Percentiles rank a stretch among this genome's conserved stretches.
Evolutionary conservation across 225 moss, liverwort and hornwort genomes (phyloP).

Genomic region (Polytrichum commune): DNA sequence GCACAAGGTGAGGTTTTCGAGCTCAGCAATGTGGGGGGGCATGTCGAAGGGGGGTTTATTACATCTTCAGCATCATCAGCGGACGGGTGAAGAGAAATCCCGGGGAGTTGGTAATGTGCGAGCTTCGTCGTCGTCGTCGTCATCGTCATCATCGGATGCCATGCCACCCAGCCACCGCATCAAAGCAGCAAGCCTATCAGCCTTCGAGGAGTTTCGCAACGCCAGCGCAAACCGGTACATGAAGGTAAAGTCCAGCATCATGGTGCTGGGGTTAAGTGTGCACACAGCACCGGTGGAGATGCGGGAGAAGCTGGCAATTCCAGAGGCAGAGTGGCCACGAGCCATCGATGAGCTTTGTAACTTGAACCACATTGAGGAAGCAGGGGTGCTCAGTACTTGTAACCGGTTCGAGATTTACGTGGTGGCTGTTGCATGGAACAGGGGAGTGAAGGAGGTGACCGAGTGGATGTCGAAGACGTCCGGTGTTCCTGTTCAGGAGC

Average conservation of each 20-base stretch:
- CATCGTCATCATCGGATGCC: too few relatives aligned
- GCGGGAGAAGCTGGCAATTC: constrained; percentile 69
- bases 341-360: constrained; percentile 51
- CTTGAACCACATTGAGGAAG: constrained; percentile 66
- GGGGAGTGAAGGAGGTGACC: constrained; percentile 65
- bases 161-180: constrained; percentile 76
- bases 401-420: constrained; percentile 69
- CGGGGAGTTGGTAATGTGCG: too few relatives aligned
- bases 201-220: constrained; percentile 72
- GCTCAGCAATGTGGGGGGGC: too few relatives aligned
- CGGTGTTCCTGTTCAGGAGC: constrained; percentile 50
- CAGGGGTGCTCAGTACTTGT: constrained; percentile 60
- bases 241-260: constrained; percentile 81
- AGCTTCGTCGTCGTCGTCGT: too few relatives aligned
- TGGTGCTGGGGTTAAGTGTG: constrained; percentile 84
- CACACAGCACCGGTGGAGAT: constrained; percentile 82
- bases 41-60: too few relatives aligned
- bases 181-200: constrained; percentile 65
- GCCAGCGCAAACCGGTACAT: constrained; percentile 78
- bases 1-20: too few relatives aligned
- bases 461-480: constrained; percentile 81
- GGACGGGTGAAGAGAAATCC: too few relatives aligned
- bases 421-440: constrained; percentile 63
- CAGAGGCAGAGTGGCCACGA: constrained; percentile 70
- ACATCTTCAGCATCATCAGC: too few relatives aligned